Conservation (phyloP, 148 eudicot genomes). For the Limonium bicolor region DNA sequence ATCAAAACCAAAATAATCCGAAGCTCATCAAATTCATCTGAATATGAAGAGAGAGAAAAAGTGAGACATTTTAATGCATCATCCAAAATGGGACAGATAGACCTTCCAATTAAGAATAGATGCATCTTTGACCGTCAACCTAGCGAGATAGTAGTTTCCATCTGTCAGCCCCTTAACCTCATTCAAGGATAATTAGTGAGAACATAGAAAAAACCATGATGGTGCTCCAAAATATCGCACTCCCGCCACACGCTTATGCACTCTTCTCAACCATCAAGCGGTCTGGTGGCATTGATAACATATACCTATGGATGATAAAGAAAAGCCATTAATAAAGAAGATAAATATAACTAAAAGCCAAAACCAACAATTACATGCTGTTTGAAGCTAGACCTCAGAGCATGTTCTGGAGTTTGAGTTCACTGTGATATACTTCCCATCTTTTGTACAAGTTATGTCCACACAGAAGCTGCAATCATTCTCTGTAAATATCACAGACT, state of each 20-base stretch:
- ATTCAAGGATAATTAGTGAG: slow-evolving; percentile 52
- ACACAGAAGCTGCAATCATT: slow-evolving; percentile 71
- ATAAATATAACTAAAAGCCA: neutral
- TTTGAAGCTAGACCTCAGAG: slow-evolving; percentile 58
- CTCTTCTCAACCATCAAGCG: slow-evolving; percentile 37
- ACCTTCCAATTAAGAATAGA: slow-evolving; percentile 61
- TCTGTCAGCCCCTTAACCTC: slow-evolving; percentile 19
- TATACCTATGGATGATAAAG: slow-evolving; percentile 41
- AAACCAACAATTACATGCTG: neutral
- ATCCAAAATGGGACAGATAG: neutral
- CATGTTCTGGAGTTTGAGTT: slow-evolving; percentile 96
- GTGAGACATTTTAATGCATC: no score
- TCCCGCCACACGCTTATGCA: slow-evolving; percentile 60
- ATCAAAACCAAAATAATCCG: no score
- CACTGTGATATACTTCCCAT: slow-evolving; percentile 82
- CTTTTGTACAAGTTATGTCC: slow-evolving; percentile 89
- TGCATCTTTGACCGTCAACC: slow-evolving; percentile 44
- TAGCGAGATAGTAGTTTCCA: slow-evolving; percentile 49
- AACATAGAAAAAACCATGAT: slow-evolving; percentile 58
- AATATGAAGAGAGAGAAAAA: neutral
- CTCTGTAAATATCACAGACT: slow-evolving; percentile 46
- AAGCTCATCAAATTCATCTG: no score
- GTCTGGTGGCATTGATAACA: slow-evolving; percentile 44
- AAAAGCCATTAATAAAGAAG: slow-evolving; percentile 1
- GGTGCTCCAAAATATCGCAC: slow-evolving; percentile 91